These are phyloP conservation scores for Trichophyton benhamiae DNA, from an alignment of 2,329 filamentous ascomycete genomes.

Conservation along the genomic window DNA sequence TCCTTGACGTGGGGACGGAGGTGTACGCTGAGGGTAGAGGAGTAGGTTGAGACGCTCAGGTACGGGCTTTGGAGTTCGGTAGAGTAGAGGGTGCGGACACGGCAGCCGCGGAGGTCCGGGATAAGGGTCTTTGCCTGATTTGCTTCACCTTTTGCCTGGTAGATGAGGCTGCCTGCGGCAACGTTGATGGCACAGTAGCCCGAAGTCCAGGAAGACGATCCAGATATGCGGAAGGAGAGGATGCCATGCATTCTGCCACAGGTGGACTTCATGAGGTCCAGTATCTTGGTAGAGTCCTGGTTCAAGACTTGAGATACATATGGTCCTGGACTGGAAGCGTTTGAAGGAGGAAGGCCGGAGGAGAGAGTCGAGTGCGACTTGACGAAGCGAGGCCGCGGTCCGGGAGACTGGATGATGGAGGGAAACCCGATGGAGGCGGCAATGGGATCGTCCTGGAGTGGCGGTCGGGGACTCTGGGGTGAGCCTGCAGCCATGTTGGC, in stretches of 20 bases:
- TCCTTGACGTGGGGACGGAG: slow-evolving; percentile 38
- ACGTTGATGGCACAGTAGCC: slow-evolving; percentile 42
- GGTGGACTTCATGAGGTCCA: slow-evolving; percentile 41
- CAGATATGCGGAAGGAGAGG: slow-evolving; percentile 37
- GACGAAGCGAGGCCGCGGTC: slow-evolving; percentile 25
- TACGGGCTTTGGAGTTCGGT: slow-evolving; percentile 35
- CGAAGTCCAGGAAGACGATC: slow-evolving; percentile 35
- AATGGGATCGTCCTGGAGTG: slow-evolving; percentile 24
- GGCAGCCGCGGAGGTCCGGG: slow-evolving; percentile 38
- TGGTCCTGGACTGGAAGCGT: slow-evolving; percentile 19
- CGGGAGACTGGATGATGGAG: slow-evolving; percentile 34
- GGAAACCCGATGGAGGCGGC: slow-evolving; percentile 36
- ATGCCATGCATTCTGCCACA: slow-evolving; percentile 42
- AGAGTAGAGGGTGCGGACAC: slow-evolving; percentile 38
- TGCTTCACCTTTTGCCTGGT: slow-evolving; percentile 39
- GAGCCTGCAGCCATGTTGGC: background rate
- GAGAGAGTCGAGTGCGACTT: slow-evolving; percentile 23
- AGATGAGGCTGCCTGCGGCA: slow-evolving; percentile 38
- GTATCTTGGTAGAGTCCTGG: slow-evolving; percentile 36
- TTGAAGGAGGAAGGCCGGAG: slow-evolving; percentile 14
- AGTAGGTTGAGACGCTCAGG: slow-evolving; percentile 38
- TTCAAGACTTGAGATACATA: slow-evolving; percentile 30
- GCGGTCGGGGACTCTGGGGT: slow-evolving; percentile 22
- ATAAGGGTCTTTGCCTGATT: slow-evolving; percentile 38
- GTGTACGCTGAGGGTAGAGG: slow-evolving; percentile 37